Base-by-base conservation (phyloP, 768 basidiomycete species). In the Strobilomyces echinocephalus region DNA sequence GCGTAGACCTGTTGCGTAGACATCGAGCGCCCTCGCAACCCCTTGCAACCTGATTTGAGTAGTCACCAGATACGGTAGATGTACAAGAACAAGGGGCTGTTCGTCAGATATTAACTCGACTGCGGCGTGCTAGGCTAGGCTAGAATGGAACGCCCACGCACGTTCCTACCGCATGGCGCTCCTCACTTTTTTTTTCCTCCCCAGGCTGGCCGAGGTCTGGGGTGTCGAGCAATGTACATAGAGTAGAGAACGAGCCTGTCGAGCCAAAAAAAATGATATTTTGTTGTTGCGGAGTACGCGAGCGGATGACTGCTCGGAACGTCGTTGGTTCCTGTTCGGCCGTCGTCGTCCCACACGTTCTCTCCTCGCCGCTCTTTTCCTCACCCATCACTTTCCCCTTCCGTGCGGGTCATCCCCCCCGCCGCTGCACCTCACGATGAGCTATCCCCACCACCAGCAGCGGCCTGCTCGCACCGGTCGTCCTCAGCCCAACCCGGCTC, bases 391-490 rank as follows among this genome's bases (percentile, higher is more conserved):
- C 30, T 7, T 24, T 38, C 39, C 30, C 15, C 39, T 1, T 20
- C 42, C 49, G 50, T 40, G 55, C 44, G 60, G 54, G 54, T 14
- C 16, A 6, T 36, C 24, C 39, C 36, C 33, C 24, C 21, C n/a
- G n/a, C 53, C 42, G 50, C 45, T 41, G 34, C 42, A 30, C 8
- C 20, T 12, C 15, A 5, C 56, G 24, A 69, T 68, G 66, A 69
- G 55, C 50, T 75, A 81, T 39, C 83, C 77, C 31, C 74, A 71
- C 1, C 63, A 74, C 18, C 71, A 76, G 46, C 68, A 73, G 2
- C 76, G 72, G 49, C 71, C 72, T 6, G 4, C 48, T 8, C 62
- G 66, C n/a, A 47, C 48, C 16, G 50, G 50, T 16, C 66, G 64
- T 16, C 75, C 75, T 16, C 71, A 73, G 30, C 61, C 63, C 24